These are phyloP conservation scores for Astragalus glycyphyllos DNA, from an alignment of 306 rosid genomes.

Conservation along the genomic window DNA sequence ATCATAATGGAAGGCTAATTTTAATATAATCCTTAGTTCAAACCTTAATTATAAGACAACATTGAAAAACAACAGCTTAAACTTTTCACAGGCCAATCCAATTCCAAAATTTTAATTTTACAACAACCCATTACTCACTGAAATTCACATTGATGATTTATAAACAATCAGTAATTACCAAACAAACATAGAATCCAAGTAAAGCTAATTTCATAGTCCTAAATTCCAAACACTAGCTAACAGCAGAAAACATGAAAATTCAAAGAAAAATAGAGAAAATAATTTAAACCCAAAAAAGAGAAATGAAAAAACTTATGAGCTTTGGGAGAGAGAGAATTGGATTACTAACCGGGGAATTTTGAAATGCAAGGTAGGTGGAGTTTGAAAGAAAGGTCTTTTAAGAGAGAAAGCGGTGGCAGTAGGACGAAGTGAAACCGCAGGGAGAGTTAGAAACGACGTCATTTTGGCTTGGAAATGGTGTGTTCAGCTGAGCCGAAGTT, in stretches of 20 bases:
- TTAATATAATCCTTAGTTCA: slow-evolving; percentile 6
- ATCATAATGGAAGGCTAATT: neutral
- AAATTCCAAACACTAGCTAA: slow-evolving; percentile 2
- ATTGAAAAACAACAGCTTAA: slow-evolving; percentile 4
- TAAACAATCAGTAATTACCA: slow-evolving; percentile 1
- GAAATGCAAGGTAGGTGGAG: slow-evolving; percentile 52
- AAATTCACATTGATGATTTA: slow-evolving; percentile 1
- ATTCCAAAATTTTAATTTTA: neutral
- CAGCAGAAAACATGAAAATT: slow-evolving; percentile 8
- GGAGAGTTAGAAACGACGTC: slow-evolving; percentile 68
- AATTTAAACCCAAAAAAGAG: neutral
- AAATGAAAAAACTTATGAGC: neutral
- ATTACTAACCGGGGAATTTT: slow-evolving; percentile 55
- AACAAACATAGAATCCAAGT: slow-evolving; percentile 7
- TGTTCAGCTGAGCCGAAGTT: neutral
- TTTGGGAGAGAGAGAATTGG: slow-evolving; percentile 3
- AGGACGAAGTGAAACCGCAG: slow-evolving; percentile 54
- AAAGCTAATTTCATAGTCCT: slow-evolving; percentile 10
- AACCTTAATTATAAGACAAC: slow-evolving; percentile 1
- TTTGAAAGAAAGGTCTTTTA: slow-evolving; percentile 42
- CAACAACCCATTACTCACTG: neutral
- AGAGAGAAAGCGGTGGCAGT: slow-evolving; percentile 42
- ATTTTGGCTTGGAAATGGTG: slow-evolving; percentile 39
- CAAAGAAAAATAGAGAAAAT: neutral
- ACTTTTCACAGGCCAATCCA: neutral